These are phyloP conservation scores for Exophiala sp. DNA, from an alignment of 2,329 filamentous ascomycete genomes.

Conservation along the genomic window DNA sequence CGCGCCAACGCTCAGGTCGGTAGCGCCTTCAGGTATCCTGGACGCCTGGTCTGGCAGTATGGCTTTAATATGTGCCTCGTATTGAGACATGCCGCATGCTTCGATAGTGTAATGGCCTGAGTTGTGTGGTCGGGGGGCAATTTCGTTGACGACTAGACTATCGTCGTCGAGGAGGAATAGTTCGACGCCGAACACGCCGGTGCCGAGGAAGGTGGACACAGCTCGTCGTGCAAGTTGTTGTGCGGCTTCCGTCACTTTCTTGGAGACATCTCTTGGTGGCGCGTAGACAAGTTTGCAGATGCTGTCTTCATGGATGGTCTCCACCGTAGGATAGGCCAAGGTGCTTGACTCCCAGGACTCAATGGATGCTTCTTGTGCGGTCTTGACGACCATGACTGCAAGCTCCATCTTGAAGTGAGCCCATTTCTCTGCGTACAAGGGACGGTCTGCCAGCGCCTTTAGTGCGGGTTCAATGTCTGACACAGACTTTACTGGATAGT, in stretches of 20 bases:
- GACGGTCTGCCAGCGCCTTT: constrained; percentile 64
- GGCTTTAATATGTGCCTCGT: constrained; percentile 80
- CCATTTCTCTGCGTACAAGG: constrained; percentile 87
- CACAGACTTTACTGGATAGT: constrained; percentile 61
- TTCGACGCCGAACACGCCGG: constrained; percentile 94
- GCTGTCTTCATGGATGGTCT: constrained; percentile 92
- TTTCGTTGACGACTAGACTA: constrained; percentile 76
- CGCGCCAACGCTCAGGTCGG: constrained; percentile 43
- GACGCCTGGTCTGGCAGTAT: constrained; percentile 61
- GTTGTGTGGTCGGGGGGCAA: constrained; percentile 81
- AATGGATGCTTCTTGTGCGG: constrained; percentile 60
- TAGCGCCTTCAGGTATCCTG: constrained; percentile 54
- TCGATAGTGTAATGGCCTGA: constrained; percentile 96
- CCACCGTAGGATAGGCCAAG: constrained; percentile 81
- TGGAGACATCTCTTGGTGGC: constrained; percentile 69
- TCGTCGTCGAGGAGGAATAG: constrained; percentile 81
- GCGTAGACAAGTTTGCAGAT: constrained; percentile 92
- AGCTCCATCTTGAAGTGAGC: constrained; percentile 81
- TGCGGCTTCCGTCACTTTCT: constrained; percentile 60
- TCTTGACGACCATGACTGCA: constrained; percentile 92
- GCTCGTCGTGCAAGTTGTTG: constrained; percentile 75
- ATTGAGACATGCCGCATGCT: constrained; percentile 84
- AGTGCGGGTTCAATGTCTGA: constrained; percentile 64
- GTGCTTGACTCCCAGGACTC: constrained; percentile 37
- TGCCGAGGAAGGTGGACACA: constrained; percentile 74